phyloP scores from a whole-genome alignment of 495 filamentous ascomycete genomes.

The Letharia lupina region DNA sequence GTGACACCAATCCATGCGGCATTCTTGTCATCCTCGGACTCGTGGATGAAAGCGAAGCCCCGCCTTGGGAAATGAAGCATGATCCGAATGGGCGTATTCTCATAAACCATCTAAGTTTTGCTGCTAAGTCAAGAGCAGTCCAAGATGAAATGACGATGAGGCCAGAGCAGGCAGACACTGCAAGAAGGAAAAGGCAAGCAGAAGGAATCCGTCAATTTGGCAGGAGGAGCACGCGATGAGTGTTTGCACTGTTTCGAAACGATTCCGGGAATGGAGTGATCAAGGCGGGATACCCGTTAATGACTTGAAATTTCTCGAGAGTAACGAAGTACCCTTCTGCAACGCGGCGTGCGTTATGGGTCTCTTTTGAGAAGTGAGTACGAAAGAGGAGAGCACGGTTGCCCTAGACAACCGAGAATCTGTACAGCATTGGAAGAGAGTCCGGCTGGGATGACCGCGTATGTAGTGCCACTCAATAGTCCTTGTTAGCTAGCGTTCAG shows the following conservation, averaged over 20 bases:
- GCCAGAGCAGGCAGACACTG: conserved; percentile 38
- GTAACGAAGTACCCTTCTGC: conserved; percentile 40
- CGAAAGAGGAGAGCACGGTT: conserved; percentile 42
- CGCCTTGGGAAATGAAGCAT: conserved; percentile 46
- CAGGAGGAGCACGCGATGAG: conserved; percentile 38
- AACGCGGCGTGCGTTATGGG: conserved; percentile 46
- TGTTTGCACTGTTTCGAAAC: conserved; percentile 44
- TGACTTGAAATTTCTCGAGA: conserved; percentile 39
- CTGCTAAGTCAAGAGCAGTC: conserved; percentile 37
- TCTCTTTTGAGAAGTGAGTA: conserved; percentile 41
- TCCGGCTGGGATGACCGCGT: conserved; percentile 42
- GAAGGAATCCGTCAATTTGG: conserved; percentile 22
- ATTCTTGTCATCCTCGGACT: conserved; percentile 44
- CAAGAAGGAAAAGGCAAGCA: conserved; percentile 19
- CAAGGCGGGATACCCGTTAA: conserved; percentile 49
- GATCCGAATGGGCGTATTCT: conserved; percentile 27
- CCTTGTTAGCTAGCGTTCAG: conserved; percentile 6
- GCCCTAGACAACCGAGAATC: conserved; percentile 56
- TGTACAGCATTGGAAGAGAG: conserved; percentile 48
- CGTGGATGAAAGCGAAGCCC: conserved; percentile 42
- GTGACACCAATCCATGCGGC: conserved; percentile 37
- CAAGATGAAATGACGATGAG: conserved; percentile 39
- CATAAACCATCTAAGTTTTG: conserved; percentile 29
- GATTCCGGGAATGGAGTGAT: conserved; percentile 50
- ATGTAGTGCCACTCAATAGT: background rate